phyloP scores from a whole-genome alignment of 2,329 filamentous ascomycete species.

The Phialemoniopsis sp. region DNA sequence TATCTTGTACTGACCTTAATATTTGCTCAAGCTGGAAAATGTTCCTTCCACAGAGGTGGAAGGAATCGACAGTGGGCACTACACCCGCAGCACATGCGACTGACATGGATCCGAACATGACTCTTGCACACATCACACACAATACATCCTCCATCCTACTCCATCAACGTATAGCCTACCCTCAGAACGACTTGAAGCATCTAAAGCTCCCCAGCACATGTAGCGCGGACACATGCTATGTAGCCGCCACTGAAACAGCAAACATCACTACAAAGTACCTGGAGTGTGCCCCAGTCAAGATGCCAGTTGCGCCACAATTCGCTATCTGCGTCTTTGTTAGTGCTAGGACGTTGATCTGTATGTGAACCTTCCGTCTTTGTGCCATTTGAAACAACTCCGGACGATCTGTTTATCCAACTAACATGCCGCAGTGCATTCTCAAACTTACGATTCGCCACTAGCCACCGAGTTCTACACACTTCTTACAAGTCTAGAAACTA shows the following conservation, averaged over 20 bases:
- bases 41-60: conserved; percentile 13
- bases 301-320: conserved; percentile 30
- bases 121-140: conserved; percentile 42
- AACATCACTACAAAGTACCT: conserved; percentile 42
- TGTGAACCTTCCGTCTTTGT: no score
- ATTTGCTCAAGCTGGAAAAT: conserved; percentile 12
- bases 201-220: conserved; percentile 33
- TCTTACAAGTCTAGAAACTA: no score
- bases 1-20: background rate
- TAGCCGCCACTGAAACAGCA: conserved; percentile 38
- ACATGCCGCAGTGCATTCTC: background rate
- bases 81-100: background rate
- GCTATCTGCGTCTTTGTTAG: conserved; percentile 41
- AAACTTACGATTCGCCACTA: no score
- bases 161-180: conserved; percentile 43
- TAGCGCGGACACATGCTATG: conserved; percentile 43
- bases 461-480: no score
- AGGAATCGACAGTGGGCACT: conserved; percentile 4
- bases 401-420: background rate
- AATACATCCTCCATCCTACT: conserved; percentile 45
- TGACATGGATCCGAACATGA: conserved; percentile 44
- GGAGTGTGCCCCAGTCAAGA: conserved; percentile 20
- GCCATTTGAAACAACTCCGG: no score
- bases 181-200: conserved; percentile 20
- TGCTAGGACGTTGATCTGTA: conserved; percentile 31